Evolutionary conservation across 2,329 filamentous ascomycete genomes (phyloP).

Genomic region (Cryphonectria carpinicola): DNA sequence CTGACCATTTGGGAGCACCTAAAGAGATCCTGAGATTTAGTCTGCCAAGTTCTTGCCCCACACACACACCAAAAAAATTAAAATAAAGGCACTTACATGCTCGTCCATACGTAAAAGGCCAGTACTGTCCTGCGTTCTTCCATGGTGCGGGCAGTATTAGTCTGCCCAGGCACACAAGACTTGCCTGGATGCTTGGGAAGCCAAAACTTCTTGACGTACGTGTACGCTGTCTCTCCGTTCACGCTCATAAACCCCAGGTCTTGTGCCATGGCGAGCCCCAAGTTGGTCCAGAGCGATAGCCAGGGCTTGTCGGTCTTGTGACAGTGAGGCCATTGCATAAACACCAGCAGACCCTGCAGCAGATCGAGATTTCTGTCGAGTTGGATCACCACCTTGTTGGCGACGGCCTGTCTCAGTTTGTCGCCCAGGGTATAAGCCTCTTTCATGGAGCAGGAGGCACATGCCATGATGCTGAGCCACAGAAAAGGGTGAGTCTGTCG

Average conservation of each 20-base stretch:
- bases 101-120: slow-evolving; percentile 50
- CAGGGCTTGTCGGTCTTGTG: slow-evolving; percentile 47
- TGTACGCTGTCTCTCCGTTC: slow-evolving; percentile 38
- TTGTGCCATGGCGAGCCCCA: slow-evolving; percentile 48
- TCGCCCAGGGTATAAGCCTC: slow-evolving; percentile 46
- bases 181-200: slow-evolving; percentile 8
- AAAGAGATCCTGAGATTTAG: background rate
- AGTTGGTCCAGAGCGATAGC: slow-evolving; percentile 47
- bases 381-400: slow-evolving; percentile 51
- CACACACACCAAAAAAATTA: no score
- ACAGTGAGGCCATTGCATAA: slow-evolving; percentile 49
- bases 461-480: slow-evolving; percentile 53
- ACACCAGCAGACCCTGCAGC: slow-evolving; percentile 52
- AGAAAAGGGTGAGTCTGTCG: slow-evolving; percentile 49
- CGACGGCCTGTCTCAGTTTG: slow-evolving; percentile 48
- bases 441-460: slow-evolving; percentile 47
- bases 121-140: slow-evolving; percentile 56
- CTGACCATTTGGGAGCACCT: slow-evolving; percentile 41
- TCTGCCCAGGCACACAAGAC: slow-evolving; percentile 21
- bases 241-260: slow-evolving; percentile 51
- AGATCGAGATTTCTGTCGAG: slow-evolving; percentile 56
- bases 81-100: slow-evolving; percentile 36
- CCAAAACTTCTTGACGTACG: slow-evolving; percentile 40
- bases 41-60: slow-evolving; percentile 12
- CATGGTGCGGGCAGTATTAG: slow-evolving; percentile 44